Conservation (phyloP, 2,329 filamentous ascomycete genomes). For the Orbilia oligospora region DNA sequence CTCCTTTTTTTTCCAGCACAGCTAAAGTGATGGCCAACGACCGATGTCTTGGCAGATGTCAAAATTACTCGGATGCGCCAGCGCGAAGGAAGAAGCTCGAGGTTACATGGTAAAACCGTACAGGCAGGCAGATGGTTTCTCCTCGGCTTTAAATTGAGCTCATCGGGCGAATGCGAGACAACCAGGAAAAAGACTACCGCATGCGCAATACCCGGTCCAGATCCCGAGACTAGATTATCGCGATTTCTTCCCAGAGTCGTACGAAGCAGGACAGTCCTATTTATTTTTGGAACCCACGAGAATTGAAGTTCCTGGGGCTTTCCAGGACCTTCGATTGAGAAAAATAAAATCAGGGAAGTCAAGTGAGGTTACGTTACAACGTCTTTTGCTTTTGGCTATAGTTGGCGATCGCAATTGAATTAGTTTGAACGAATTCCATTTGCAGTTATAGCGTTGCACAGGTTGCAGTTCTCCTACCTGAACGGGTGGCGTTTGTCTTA, state of each 20-base stretch:
- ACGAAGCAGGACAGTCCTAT: background rate
- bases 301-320: background rate
- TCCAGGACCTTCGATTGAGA: background rate
- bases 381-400: conserved; percentile 9
- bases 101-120: conserved; percentile 49
- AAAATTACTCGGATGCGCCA: conserved; percentile 4
- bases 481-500: conserved; percentile 49
- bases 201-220: background rate
- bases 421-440: conserved; percentile 20
- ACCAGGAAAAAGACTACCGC: conserved; percentile 9
- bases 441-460: conserved; percentile 21
- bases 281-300: conserved; percentile 47
- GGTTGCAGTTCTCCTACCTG: conserved; percentile 46
- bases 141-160: conserved; percentile 5
- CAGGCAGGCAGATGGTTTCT: conserved; percentile 40
- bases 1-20: background rate
- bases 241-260: conserved; percentile 5
- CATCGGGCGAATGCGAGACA: conserved; percentile 15
- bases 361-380: conserved; percentile 46
- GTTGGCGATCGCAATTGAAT: conserved; percentile 34
- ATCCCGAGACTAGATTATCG: background rate
- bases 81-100: background rate
- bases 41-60: conserved; percentile 36
- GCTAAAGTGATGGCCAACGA: background rate
- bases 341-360: background rate